Base-by-base conservation (phyloP, 129 eudicot genomes). In the Escallonia herrerae region DNA sequence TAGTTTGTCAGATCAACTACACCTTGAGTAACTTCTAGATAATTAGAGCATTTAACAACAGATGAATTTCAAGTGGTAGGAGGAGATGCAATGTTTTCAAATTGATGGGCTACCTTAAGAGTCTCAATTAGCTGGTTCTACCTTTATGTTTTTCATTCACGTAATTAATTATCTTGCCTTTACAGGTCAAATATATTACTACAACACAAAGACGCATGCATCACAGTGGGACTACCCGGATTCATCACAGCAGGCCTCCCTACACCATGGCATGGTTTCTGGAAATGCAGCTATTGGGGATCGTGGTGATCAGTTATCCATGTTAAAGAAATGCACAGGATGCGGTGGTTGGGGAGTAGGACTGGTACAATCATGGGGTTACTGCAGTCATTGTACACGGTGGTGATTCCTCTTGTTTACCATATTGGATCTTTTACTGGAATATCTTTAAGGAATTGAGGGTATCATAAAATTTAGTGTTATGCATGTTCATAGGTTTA, bases 261-360 rank as follows among this genome's bases (percentile, higher is more conserved):
- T 67, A 0, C 60, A 77, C 61, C 84, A 70, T 75, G 69, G 60
- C 53, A 11, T 12, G 45, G 70, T 70, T 33, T 68, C 82, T 15
- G 59, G 53, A 41, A 43, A 66, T 68, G 71, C 55, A 56, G 42
- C 70, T 47, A 72, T 60, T 62, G 75, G 69, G 58, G 79, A 71
- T 57, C 58, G 42, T 66, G 68, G 68, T 62, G 71, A 71, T 63
- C 84, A 79, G 43, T 51, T 75, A 37, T 56, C 74, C 57, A 69
- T 73, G 56, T 73, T 67, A 45, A 76, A 79, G 57, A 91, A 74
- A 77, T 91, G 98, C 80, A 72, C 74, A 63, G 83, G 78, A 56
- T 91, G 98, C 67, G 87, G 98, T 71, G 98, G 98, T 64, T 91
- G 96, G 96, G 98, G 96, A 62, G 69, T 88, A 60, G 96, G 77